Evolutionary conservation across 2,329 filamentous ascomycete genomes (phyloP).

Genomic region (Acarospora socialis): DNA sequence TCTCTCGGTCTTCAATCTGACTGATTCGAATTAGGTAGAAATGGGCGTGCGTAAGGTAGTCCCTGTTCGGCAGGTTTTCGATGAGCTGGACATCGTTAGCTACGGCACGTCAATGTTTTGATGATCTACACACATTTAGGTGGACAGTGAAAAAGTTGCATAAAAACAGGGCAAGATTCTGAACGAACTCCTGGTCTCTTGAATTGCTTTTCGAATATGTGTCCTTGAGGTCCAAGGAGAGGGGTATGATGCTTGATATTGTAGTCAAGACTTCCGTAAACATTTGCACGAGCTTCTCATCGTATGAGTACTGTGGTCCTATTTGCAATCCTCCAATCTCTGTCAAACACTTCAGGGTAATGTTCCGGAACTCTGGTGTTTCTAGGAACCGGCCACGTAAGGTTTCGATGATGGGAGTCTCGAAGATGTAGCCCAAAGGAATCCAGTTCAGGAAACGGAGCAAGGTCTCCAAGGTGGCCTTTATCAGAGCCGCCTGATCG

Average conservation of each 20-base stretch:
- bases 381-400: conserved; percentile 84
- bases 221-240: conserved; percentile 76
- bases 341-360: conserved; percentile 90
- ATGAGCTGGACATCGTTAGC: conserved; percentile 51
- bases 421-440: conserved; percentile 94
- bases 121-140: conserved; percentile 52
- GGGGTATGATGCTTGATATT: conserved; percentile 83
- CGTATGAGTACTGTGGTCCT: conserved; percentile 60
- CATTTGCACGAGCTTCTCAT: conserved; percentile 94
- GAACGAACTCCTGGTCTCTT: conserved; percentile 91
- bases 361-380: conserved; percentile 87
- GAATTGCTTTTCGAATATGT: conserved; percentile 88
- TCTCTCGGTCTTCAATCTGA: conserved; percentile 95
- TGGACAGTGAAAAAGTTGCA: conserved; percentile 96
- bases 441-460: conserved; percentile 99
- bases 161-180: conserved; percentile 89
- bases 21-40: conserved; percentile 98
- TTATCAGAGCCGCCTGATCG: conserved; percentile 75
- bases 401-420: conserved; percentile 91
- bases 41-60: conserved; percentile 89
- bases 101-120: no score
- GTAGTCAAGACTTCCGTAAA: conserved; percentile 92
- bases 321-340: conserved; percentile 93
- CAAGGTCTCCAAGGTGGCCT: conserved; percentile 91
- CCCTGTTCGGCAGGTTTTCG: conserved; percentile 86